Percentiles rank a stretch among this genome's conserved stretches.
Evolutionary conservation across 106 monocot genomes (phyloP).

Genomic region (Platanthera guangdongensis): DNA sequence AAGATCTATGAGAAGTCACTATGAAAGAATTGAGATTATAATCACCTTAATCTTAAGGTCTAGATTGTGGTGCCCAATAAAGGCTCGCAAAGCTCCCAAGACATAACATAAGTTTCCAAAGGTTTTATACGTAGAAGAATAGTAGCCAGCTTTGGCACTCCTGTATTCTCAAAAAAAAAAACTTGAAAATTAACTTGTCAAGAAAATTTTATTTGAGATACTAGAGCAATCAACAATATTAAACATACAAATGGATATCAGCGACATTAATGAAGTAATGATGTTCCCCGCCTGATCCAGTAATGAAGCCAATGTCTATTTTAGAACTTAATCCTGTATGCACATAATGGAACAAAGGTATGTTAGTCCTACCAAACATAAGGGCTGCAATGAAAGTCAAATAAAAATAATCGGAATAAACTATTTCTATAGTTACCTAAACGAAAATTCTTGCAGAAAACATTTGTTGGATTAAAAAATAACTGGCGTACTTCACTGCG

Average conservation of each 20-base stretch:
- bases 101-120: conserved; percentile 98
- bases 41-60: conserved; percentile 90
- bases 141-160: conserved; percentile 96
- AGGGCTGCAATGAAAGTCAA: background rate
- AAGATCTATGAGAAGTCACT: background rate
- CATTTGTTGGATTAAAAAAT: background rate
- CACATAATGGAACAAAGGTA: background rate
- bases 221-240: background rate
- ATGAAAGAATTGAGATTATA: conserved; percentile 6
- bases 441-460: background rate
- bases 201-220: background rate
- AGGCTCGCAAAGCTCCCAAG: conserved; percentile 78
- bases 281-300: conserved; percentile 30
- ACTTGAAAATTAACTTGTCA: background rate
- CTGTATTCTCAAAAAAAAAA: conserved; percentile 28
- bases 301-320: conserved; percentile 73
- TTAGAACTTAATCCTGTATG: conserved; percentile 62
- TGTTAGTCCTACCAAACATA: background rate
- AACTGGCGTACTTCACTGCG: background rate
- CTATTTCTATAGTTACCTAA: background rate
- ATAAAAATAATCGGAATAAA: background rate
- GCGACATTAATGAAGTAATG: conserved; percentile 94
- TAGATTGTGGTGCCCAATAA: conserved; percentile 68
- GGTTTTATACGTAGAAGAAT: conserved; percentile 73
- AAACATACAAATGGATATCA: conserved; percentile 85